Evolutionary conservation across 352 stramenopile genomes (phyloP), one percentile per base, ranked within the genome.

Genomic region (Pythium guiyangense): DNA sequence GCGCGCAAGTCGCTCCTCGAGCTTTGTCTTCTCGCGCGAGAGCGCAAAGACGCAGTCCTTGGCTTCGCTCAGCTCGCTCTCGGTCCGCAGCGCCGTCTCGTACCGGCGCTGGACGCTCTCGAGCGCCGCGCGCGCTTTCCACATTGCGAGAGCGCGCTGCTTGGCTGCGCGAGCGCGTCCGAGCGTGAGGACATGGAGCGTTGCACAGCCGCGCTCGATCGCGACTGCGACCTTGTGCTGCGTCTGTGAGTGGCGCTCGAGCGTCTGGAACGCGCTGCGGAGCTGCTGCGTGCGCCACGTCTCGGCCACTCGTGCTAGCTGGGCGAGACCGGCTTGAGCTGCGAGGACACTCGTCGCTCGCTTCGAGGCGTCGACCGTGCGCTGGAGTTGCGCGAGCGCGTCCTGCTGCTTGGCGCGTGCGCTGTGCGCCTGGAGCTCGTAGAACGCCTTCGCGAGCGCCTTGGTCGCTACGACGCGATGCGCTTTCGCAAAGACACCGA

Each of bases 31-130:
- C 6, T 77, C 75, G 4, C 73, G 64, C 3, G 81, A 86, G 40
- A 91, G 62, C 2, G 73, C 77, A 50, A 91, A 89, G 2, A 91
- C 69, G 31, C 77, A 91, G 49, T 89, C 81, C 52, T 91, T 91
- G 5, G 81, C 79, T 48, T 89, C 76, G 3, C 50, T 29, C 34
- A 89, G 61, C 34, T 67, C 70, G 0, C 42, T 53, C 39, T 84
- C 71, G 2, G 59, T 54, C 27, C 72, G 46, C 42, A 70, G 63
- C 0, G 67, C 51, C 18, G 49, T 63, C 39, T 73, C 64, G 14
- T 66, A 58, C 34, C 68, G 63, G 2, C 48, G 47, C 18, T 49
- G 59, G 35, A 66, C 57, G 43, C 57, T 59, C 12, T 74, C 60
- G 18, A 64, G 63, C 25, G 67, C 69, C 18, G 61, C 60, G 39